Evolutionary conservation across 371 early-diverging fungal genomes (phyloP).

Genomic region (Haplosporangium sp.): DNA sequence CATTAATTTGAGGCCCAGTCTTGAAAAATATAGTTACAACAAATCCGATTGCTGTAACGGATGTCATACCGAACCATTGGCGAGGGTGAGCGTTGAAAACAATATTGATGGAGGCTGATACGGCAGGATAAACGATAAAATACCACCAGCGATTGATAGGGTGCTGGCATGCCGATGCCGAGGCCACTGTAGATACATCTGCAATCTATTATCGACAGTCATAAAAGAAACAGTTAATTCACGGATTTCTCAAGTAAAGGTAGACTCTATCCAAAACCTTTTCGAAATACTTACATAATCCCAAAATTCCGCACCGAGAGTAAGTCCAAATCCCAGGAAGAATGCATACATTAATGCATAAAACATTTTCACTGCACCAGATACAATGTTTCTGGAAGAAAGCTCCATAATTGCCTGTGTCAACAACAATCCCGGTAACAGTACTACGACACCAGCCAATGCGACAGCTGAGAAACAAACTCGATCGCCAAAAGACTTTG

Average conservation of each 20-base stretch:
- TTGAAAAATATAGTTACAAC: slow-evolving; percentile 43
- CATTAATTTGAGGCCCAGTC: slow-evolving; percentile 58
- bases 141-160: slow-evolving; percentile 46
- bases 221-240: too few relatives aligned
- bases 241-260: too few relatives aligned
- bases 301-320: slow-evolving; percentile 66
- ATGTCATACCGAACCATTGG: slow-evolving; percentile 56
- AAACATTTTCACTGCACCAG: slow-evolving; percentile 76
- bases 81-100: slow-evolving; percentile 54
- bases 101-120: slow-evolving; percentile 51
- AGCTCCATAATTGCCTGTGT: slow-evolving; percentile 78
- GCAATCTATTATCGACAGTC: slow-evolving; percentile 12
- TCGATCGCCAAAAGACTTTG: slow-evolving; percentile 57
- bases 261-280: too few relatives aligned
- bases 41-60: slow-evolving; percentile 43
- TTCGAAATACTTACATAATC: slow-evolving; percentile 46
- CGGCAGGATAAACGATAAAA: slow-evolving; percentile 46
- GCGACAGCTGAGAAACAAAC: slow-evolving; percentile 67
- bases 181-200: slow-evolving; percentile 5
- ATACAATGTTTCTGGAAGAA: slow-evolving; percentile 77
- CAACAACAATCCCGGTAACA: slow-evolving; percentile 70
- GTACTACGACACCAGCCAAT: slow-evolving; percentile 62
- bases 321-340: slow-evolving; percentile 72
- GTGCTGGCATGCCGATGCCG: slow-evolving; percentile 24
- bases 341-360: slow-evolving; percentile 75